Evolutionary conservation across 169 alveolate species (phyloP), one percentile per base, ranked within the genome.

Genomic region (Eimeria brunetti): DNA sequence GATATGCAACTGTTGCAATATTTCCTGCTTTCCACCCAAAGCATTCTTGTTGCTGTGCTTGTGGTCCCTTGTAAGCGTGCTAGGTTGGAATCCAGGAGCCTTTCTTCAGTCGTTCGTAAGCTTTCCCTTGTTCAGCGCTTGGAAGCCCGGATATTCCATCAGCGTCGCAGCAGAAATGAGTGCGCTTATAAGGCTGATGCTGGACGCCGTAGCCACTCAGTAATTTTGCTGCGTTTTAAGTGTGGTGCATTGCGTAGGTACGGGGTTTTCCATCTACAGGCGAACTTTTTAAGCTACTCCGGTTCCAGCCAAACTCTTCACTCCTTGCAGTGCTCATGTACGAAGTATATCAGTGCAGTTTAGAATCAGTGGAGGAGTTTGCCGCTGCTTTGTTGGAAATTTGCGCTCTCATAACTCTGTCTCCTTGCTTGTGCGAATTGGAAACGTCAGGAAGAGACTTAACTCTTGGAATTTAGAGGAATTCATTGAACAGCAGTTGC

Each of bases 261-360:
- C 92, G 92, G 41, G 92, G 92, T 7, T 85, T 85, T 49, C 92
- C 92, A 9, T 62, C 92, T 24, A 85, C 64, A 62, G 91, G 91
- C 4, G 92, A 85, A 51, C 76, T 85, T 8, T 85, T 85, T 41
- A 85, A 58, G 92, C 92, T 56, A 18, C 81, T 85, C 16, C 92
- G 92, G 92, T 69, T 60, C 58, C 92, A 85, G 46, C 92, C 92
- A n/a, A 85, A 46, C 92, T 69, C 92, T 20, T 85, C 92, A 33
- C 92, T 85, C 2, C 92, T 85, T 60, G 92, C 92, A 60, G 92
- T 85, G 64, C 60, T 85, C 62, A 9, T 85, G 92, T 85, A 85
- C 49, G 92, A 20, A 49, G 14, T 51, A 78, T 0, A 27, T 46
- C 64, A n/a, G 22, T 49, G 41, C 36, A 78, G 22, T 11, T 41